Evolutionary conservation across 2,329 filamentous ascomycete species (phyloP), one percentile per base, ranked within the genome.

Genomic region (Fusarium sp.): DNA sequence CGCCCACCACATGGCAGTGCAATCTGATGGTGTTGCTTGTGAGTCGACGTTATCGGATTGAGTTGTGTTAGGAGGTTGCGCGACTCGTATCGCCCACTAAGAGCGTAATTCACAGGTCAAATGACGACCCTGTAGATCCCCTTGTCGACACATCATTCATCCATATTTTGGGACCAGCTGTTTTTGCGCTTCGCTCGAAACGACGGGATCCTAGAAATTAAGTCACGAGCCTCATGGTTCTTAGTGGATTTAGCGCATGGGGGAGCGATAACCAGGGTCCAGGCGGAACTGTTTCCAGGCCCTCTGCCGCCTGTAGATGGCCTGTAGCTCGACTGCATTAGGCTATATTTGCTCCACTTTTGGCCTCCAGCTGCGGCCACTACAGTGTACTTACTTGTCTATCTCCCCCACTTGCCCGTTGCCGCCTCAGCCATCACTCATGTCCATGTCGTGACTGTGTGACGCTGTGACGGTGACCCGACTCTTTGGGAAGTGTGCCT

Each of bases 391-490:
- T 24, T 30, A 30, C 28, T 30, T 30, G 28, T 30, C 28, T 30
- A 48, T 50, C 40, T 32, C 50, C 64, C 55, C 66, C 62, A 63
- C 57, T 50, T 37, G 49, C 47, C 67, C 51, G 60, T 63, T 72
- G 68, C 70, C 68, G 68, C 65, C 68, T 72, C 61, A 72, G 68
- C 68, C 68, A 73, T 71, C 56, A 68, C 68, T 48, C 67, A 54
- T 64, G 54, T 41, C 62, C 62, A 60, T 67, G 67, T 57, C 58
- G 61, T 68, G 65, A 68, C 65, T 67, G 52, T 69, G 65, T 70
- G 65, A 72, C 66, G 55, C 63, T 48, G 67, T 70, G 66, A 68
- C 69, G 48, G 66, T 64, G 61, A 70, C 60, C 71, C 71, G 71
- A 72, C 61, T 61, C 58, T 71, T 64, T 72, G 71, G 71, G 58